These are phyloP conservation scores for Xerocomus minutiporus DNA, from an alignment of 1,284 basidiomycete genomes.

Conservation along the genomic window DNA sequence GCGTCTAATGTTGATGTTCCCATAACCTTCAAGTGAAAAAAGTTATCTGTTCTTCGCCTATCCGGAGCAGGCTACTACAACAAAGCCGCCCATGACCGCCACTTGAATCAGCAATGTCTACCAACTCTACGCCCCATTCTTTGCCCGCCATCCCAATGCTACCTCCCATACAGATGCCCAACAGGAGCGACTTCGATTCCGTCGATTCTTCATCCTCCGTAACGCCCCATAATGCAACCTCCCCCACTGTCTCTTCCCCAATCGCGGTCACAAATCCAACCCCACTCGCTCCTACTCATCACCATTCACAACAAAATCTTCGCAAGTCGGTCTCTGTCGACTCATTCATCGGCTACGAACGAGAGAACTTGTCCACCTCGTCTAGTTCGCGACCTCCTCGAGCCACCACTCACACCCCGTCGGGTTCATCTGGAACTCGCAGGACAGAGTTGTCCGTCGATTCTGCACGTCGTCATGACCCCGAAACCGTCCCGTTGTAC, in stretches of 20 bases:
- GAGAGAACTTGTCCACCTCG: slow-evolving; percentile 33
- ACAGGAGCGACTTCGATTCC: slow-evolving; percentile 21
- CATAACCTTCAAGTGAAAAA: slow-evolving; percentile 20
- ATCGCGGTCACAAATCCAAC: slow-evolving; percentile 9
- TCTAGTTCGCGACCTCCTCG: slow-evolving; percentile 36
- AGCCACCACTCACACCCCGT: slow-evolving; percentile 26
- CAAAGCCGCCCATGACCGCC: slow-evolving; percentile 17
- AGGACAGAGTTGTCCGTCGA: slow-evolving; percentile 24
- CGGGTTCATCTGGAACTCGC: slow-evolving; percentile 17
- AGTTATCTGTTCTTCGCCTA: slow-evolving; percentile 7
- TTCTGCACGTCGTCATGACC: slow-evolving; percentile 27
- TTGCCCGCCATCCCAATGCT: slow-evolving; percentile 43
- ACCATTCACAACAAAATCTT: slow-evolving; percentile 35
- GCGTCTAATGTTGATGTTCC: slow-evolving; percentile 10
- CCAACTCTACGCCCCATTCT: slow-evolving; percentile 21
- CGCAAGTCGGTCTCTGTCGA: slow-evolving; percentile 73
- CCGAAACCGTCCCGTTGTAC: slow-evolving; percentile 34
- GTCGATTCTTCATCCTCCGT: slow-evolving; percentile 21
- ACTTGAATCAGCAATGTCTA: slow-evolving; percentile 23
- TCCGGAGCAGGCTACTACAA: slow-evolving; percentile 3
- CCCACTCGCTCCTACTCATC: slow-evolving; percentile 16
- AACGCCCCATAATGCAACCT: slow-evolving; percentile 35
- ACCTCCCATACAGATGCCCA: slow-evolving; percentile 44
- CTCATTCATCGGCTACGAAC: slow-evolving; percentile 56
- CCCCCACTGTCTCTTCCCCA: slow-evolving; percentile 30